A percentile compares a stretch with the other conserved stretches of the same genome.
These are phyloP conservation scores for Carex littledalei DNA, from an alignment of 176 grass and related monocot species.

Conservation along the genomic window DNA sequence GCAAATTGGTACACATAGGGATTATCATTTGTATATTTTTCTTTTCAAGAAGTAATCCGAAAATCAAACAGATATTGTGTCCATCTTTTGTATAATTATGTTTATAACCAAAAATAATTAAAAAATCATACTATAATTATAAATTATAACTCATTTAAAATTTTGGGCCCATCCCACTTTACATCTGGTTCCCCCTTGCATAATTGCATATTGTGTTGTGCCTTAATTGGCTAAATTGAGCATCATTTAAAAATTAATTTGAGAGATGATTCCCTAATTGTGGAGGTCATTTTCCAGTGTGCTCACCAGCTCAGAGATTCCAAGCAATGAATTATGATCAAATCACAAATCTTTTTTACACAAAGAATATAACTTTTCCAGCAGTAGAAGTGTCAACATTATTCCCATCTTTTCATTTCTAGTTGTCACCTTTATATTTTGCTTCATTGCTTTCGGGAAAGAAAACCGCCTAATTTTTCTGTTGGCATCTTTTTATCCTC, in stretches of 20 bases:
- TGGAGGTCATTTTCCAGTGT: not conserved
- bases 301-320: conserved; percentile 3
- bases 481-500: not conserved
- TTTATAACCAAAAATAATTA: too few species aligned
- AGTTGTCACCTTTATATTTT: not conserved
- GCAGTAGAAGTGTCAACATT: not conserved
- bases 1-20: too few species aligned
- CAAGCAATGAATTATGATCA: not conserved
- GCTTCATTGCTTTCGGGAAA: not conserved
- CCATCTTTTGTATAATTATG: too few species aligned
- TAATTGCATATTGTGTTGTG: too few species aligned
- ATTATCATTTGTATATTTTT: too few species aligned
- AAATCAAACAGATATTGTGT: too few species aligned
- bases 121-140: too few species aligned
- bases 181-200: too few species aligned
- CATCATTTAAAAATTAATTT: not conserved
- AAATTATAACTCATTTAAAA: too few species aligned
- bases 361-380: not conserved
- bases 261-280: not conserved
- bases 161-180: too few species aligned
- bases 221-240: not conserved
- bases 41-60: too few species aligned
- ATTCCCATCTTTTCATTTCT: not conserved
- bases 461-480: conserved; percentile 1
- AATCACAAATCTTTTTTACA: not conserved